Percentiles rank a stretch among this genome's conserved stretches.
phyloP scores from a whole-genome alignment of 225 moss, liverwort and hornwort genomes.

The Ulota crispa region DNA sequence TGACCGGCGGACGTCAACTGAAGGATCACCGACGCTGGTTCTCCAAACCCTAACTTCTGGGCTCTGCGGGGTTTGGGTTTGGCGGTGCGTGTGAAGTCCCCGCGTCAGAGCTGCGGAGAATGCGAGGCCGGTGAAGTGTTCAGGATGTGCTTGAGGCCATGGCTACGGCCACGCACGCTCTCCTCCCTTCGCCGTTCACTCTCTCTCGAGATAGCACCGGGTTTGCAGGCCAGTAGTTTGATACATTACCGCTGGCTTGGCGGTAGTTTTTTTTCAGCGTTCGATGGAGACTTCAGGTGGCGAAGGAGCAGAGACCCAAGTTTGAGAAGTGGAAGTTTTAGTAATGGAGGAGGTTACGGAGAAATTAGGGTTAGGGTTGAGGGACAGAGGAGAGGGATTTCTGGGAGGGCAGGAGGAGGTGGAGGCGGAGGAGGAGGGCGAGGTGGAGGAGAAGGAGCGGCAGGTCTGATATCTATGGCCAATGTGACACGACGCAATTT shows the following conservation, averaged over 20 bases:
- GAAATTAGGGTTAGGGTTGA: slow-evolving; percentile 7
- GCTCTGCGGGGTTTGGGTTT: not conserved
- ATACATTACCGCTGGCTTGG: not conserved
- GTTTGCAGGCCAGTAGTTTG: not conserved
- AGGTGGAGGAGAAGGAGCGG: slow-evolving; percentile 17
- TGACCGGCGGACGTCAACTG: not conserved
- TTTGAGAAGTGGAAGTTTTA: not conserved
- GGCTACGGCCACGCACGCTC: slow-evolving; percentile 43
- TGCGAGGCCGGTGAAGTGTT: slow-evolving; percentile 25
- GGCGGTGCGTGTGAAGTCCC: not conserved
- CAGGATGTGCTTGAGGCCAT: slow-evolving; percentile 48
- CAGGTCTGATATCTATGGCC: slow-evolving; percentile 62
- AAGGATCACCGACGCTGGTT: not conserved
- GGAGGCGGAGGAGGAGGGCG: not conserved
- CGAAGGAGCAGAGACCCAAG: not conserved
- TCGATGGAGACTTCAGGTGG: not conserved
- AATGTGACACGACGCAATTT: slow-evolving; percentile 79
- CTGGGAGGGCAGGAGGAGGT: slow-evolving; percentile 21
- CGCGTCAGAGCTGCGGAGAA: slow-evolving; percentile 11
- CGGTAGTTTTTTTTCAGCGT: not conserved
- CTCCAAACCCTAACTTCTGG: not conserved
- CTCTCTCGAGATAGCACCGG: not conserved
- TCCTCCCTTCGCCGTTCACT: not conserved
- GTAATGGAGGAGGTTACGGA: not conserved
- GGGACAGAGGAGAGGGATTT: slow-evolving; percentile 25